Conservation (phyloP, 129 eudicot species). For the Helichrysum umbraculigerum region DNA sequence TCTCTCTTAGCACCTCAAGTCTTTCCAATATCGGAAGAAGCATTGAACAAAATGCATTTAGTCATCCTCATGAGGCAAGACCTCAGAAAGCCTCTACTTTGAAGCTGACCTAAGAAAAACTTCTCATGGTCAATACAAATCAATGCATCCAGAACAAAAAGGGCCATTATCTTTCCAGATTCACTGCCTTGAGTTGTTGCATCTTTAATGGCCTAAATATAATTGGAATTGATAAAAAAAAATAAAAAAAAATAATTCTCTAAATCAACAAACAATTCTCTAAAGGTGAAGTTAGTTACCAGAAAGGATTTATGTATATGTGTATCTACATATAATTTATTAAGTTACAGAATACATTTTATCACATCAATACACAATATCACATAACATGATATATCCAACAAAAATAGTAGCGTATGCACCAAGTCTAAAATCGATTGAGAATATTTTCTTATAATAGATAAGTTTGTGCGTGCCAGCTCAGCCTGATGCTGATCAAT, state of each 20-base stretch:
- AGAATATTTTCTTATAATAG: constrained; percentile 75
- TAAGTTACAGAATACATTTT: no score
- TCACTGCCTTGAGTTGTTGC: constrained; percentile 85
- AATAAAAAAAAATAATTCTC: no score
- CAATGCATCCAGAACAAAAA: constrained; percentile 76
- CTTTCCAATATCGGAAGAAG: constrained; percentile 72
- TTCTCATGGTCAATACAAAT: constrained; percentile 86
- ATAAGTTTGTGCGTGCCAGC: constrained; percentile 70
- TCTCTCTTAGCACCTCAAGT: constrained; percentile 82
- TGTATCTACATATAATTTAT: no score
- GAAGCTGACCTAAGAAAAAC: constrained; percentile 86
- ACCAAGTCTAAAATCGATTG: constrained; percentile 82
- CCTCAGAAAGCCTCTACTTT: constrained; percentile 39
- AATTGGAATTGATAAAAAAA: not conserved
- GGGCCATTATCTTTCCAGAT: constrained; percentile 79
- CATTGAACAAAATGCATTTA: constrained; percentile 55
- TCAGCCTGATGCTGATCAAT: constrained; percentile 86
- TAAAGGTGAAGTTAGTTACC: no score
- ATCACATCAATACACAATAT: not conserved
- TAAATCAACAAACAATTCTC: no score
- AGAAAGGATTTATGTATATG: no score
- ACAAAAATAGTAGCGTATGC: constrained; percentile 23
- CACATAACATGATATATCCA: not conserved
- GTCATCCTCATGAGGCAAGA: no score
- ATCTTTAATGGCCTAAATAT: constrained; percentile 69